Evolutionary conservation across 2,329 filamentous ascomycete genomes (phyloP).

Genomic region (Arachnomyces sp.): DNA sequence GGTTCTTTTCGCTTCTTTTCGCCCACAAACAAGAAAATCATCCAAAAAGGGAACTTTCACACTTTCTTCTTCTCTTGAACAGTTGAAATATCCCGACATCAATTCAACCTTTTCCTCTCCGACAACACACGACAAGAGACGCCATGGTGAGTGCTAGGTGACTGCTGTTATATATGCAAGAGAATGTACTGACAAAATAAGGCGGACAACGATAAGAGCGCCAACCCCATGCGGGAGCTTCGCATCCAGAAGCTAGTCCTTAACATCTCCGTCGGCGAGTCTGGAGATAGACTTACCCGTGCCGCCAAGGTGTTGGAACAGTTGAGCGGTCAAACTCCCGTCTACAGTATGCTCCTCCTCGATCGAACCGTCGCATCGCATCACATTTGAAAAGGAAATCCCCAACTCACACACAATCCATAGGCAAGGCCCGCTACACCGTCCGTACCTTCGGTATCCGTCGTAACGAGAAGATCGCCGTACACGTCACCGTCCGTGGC

Average conservation of each 20-base stretch:
- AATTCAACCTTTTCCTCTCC: slow-evolving; percentile 30
- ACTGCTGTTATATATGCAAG: slow-evolving; percentile 5
- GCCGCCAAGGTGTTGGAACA: slow-evolving; percentile 99
- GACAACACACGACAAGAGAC: slow-evolving; percentile 33
- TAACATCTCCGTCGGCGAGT: slow-evolving; percentile 99
- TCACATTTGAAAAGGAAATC: slow-evolving; percentile 1
- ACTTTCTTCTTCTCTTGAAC: slow-evolving; percentile 12
- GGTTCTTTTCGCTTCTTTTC: slow-evolving; percentile 30
- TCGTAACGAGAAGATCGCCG: slow-evolving; percentile 99
- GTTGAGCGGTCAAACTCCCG: slow-evolving; percentile 97
- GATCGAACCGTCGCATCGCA: neutral
- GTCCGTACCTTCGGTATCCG: slow-evolving; percentile 99
- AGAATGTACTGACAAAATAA: slow-evolving; percentile 25
- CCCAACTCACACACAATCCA: slow-evolving; percentile 19
- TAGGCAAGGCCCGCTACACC: slow-evolving; percentile 99
- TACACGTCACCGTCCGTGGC: slow-evolving; percentile 98
- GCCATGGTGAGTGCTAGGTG: slow-evolving; percentile 39
- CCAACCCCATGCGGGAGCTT: slow-evolving; percentile 99
- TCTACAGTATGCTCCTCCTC: slow-evolving; percentile 68
- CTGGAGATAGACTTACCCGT: slow-evolving; percentile 99
- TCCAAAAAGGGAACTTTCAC: slow-evolving; percentile 20
- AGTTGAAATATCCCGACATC: slow-evolving; percentile 21
- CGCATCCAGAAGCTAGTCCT: slow-evolving; percentile 99
- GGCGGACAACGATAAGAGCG: slow-evolving; percentile 70
- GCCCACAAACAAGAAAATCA: slow-evolving; percentile 12